Conservation (phyloP, 2,329 filamentous ascomycete genomes). For the Xylariomycetidae sp. region DNA sequence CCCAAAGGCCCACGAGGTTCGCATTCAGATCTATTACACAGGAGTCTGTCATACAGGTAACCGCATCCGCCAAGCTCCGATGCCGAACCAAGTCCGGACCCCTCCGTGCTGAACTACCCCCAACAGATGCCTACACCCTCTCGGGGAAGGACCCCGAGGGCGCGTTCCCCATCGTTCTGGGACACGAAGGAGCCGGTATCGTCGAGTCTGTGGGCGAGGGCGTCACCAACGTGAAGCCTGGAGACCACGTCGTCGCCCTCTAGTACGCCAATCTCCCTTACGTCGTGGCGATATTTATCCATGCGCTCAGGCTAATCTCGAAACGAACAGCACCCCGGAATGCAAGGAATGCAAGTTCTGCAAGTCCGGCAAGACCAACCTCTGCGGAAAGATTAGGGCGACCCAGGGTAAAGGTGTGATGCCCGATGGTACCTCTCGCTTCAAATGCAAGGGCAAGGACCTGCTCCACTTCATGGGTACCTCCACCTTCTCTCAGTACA, state of each 20-base stretch:
- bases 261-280: constrained; percentile 53
- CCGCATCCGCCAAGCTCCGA: constrained; percentile 13
- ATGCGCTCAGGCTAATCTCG: too few species aligned
- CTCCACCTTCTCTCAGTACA: constrained; percentile 98
- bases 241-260: constrained; percentile 85
- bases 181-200: constrained; percentile 87
- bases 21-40: constrained; percentile 95
- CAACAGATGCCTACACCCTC: constrained; percentile 81
- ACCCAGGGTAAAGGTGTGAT: constrained; percentile 95
- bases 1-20: constrained; percentile 88
- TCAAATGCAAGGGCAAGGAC: constrained; percentile 91
- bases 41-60: constrained; percentile 97
- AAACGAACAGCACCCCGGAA: constrained; percentile 72
- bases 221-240: constrained; percentile 88
- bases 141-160: constrained; percentile 97
- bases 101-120: constrained; percentile 12
- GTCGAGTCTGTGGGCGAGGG: constrained; percentile 93
- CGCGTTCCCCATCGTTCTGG: constrained; percentile 82
- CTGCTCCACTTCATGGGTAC: constrained; percentile 99
- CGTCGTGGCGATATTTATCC: too few species aligned
- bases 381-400: constrained; percentile 96
- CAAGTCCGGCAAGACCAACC: constrained; percentile 98
- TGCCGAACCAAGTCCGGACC: constrained; percentile 25
- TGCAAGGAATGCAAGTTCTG: constrained; percentile 99
- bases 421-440: constrained; percentile 93